Base-by-base conservation (phyloP, 2,329 filamentous ascomycete genomes). In the Aspergillus pseudoglaucus region DNA sequence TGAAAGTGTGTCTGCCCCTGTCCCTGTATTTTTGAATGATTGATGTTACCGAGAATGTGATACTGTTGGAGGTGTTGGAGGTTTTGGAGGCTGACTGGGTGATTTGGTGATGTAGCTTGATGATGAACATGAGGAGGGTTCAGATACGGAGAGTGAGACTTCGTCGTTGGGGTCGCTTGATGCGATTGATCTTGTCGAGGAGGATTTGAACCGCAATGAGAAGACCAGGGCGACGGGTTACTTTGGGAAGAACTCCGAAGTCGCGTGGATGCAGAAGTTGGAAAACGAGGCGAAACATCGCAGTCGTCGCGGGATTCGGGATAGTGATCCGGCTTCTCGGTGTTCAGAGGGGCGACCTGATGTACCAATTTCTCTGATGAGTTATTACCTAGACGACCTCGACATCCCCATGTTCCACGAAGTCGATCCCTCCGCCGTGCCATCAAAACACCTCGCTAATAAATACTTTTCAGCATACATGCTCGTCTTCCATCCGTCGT, bases 211-310 rank as follows among this genome's bases (percentile, higher is more conserved):
- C 22, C 62, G 64, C 15, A 61, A 56, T 14, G 65, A 67, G 27
- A 59, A 59, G 14, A 60, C 64, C 6, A 57, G 66, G 25, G 62
- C 65, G 2, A 64, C 63, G 2, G 68, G 70, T 0, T 74, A 66
- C 48, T 67, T 68, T 50, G 71, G 71, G 12, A 73, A 73, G 49
- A 71, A 66, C 42, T 74, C 70, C 0, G 70, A 73, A 33, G 54
- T 71, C 25, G 62, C 64, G 2, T 74, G 71, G 71, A 62, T 73
- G 48, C 69, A 70, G 41, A 62, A 61, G 17, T 47, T 73, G 9
- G 63, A 61, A 2, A 58, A 66, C 44, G 59, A 60, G 44, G 48
- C 60, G 5, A 49, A 63, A 50, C 47, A 54, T 41, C 56, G 59
- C 37, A 47, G 53, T 42, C 47, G 45, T 12, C 32, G 45, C 3